phyloP scores from a whole-genome alignment of 2,329 filamentous ascomycete genomes.

The Sphaerostilbella broomeana region DNA sequence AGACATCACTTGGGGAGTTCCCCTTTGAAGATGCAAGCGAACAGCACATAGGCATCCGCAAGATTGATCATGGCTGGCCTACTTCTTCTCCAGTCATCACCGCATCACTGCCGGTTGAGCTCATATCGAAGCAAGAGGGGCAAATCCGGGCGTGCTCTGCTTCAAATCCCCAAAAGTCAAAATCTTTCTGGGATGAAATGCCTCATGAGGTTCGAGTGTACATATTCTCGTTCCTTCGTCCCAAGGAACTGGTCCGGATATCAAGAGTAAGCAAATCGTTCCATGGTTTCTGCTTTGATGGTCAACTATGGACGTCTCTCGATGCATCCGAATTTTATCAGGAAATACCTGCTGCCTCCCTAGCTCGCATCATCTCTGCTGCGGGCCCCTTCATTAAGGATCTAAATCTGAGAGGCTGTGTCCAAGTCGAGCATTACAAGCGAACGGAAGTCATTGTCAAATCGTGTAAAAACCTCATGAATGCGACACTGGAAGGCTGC shows the following conservation, averaged over 20 bases:
- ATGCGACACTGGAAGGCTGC: conserved; percentile 84
- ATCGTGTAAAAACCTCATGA: conserved; percentile 78
- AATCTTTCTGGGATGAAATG: conserved; percentile 72
- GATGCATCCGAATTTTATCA: conserved; percentile 83
- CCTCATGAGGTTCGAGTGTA: conserved; percentile 76
- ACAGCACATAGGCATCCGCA: conserved; percentile 47
- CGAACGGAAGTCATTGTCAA: conserved; percentile 70
- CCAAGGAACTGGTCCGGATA: conserved; percentile 72
- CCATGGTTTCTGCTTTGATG: conserved; percentile 82
- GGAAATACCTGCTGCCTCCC: conserved; percentile 74
- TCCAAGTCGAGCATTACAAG: conserved; percentile 81
- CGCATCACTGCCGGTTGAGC: conserved; percentile 56
- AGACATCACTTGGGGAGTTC: conserved; percentile 35
- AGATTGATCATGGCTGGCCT: conserved; percentile 43
- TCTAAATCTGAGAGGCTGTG: conserved; percentile 83
- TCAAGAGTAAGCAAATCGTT: conserved; percentile 75
- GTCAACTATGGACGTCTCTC: conserved; percentile 82
- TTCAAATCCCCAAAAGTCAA: conserved; percentile 29
- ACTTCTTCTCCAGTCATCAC: conserved; percentile 39
- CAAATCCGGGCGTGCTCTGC: conserved; percentile 16
- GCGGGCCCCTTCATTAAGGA: conserved; percentile 88
- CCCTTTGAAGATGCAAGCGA: conserved; percentile 36
- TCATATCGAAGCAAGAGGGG: conserved; percentile 38
- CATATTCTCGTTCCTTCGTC: conserved; percentile 68
- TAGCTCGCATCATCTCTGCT: conserved; percentile 76